Base-by-base conservation (phyloP, 2,329 filamentous ascomycete species). In the Colletotrichum sp. region DNA sequence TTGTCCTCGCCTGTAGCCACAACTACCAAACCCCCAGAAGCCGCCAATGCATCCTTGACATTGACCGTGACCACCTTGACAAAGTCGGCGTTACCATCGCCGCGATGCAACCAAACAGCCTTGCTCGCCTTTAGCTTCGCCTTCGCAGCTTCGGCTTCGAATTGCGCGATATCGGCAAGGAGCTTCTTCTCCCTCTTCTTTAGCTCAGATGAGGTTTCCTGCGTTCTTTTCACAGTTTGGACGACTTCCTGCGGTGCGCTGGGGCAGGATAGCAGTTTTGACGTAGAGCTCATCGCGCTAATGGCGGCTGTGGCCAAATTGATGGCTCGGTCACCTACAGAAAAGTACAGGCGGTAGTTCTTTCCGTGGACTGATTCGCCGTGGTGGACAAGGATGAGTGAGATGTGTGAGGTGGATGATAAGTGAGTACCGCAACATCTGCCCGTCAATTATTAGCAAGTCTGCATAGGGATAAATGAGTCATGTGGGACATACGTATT, bases 341-440 rank as follows among this genome's bases (percentile, higher is more conserved):
- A 79, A 59, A 83, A 83, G 5, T 79, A 82, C 1, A 83, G 69
- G 1, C 82, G 81, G 3, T 78, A 82, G 63, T 82, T 82, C n/a
- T 80, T 83, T 0, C 80, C 80, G 5, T 82, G 82, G 1, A 83
- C 79, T 1, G 79, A 77, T 13, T 83, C 80, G 2, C 78, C 80
- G 10, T 78, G 77, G 3, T 80, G 80, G 4, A 83, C 71, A 0
- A 83, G 71, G 16, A 83, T 77, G 14, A 83, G 81, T 1, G 78
- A 77, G 7, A 83, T 78, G 59, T 83, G 82, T 0, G 82, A 83
- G 3, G 82, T 83, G 55, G 82, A 80, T 0, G 78, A 76, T 0
- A 83, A 76, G 18, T 83, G 81, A 5, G 82, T 83, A 5, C 81
- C 81, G 5, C 81, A 83, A 61, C 81, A 83, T 12, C 81, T 82